phyloP scores from a whole-genome alignment of 805 yeast species.

The Wickerhamomyces queroliae region DNA sequence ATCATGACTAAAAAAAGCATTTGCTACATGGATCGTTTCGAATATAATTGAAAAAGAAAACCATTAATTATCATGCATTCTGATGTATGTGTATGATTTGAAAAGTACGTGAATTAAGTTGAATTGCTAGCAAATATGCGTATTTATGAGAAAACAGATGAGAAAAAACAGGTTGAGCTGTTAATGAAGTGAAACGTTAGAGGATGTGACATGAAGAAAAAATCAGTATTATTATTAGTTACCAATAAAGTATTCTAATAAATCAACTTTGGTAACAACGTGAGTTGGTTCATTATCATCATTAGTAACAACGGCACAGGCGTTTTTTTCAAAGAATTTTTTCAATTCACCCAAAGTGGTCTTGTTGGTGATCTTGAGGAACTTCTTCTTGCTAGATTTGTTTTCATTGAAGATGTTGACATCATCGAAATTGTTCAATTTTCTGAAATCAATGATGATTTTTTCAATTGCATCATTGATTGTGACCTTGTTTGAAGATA shows the following conservation, averaged over 20 bases:
- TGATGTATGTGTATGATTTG: too few species aligned
- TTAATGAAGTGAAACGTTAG: too few species aligned
- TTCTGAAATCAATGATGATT: constrained; percentile 71
- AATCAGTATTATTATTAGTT: constrained; percentile 3
- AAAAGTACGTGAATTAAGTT: not conserved
- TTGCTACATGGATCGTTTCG: too few species aligned
- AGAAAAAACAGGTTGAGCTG: not conserved
- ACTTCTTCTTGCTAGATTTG: constrained; percentile 60
- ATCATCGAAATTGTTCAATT: constrained; percentile 51
- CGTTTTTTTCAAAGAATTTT: constrained; percentile 77
- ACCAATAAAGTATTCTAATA: constrained; percentile 43
- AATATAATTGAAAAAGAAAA: too few species aligned
- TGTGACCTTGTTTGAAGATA: constrained; percentile 56
- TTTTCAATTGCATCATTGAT: constrained; percentile 48
- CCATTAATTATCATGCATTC: too few species aligned
- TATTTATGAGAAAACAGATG: too few species aligned
- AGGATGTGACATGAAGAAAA: too few species aligned
- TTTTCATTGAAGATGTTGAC: constrained; percentile 59
- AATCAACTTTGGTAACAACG: constrained; percentile 83
- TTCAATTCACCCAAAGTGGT: constrained; percentile 66
- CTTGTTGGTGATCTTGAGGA: constrained; percentile 56
- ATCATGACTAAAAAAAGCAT: too few species aligned
- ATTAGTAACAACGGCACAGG: constrained; percentile 80
- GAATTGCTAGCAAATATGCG: too few species aligned
- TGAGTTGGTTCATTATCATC: constrained; percentile 65